These are phyloP conservation scores for Phytophthora gonapodyides DNA, from an alignment of 352 stramenopile species.

Conservation along the genomic window DNA sequence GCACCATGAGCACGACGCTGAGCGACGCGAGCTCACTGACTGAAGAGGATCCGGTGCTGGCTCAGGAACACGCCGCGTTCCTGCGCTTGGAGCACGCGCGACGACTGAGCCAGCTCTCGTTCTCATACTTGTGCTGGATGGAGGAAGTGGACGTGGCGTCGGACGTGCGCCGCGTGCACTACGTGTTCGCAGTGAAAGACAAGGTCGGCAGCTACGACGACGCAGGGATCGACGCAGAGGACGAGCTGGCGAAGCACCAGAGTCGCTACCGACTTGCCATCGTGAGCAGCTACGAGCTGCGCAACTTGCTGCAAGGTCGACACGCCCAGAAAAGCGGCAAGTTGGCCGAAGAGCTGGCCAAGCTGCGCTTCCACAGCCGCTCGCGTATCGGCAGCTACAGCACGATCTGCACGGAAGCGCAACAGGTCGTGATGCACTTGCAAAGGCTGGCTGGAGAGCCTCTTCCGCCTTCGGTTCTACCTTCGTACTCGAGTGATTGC, in stretches of 20 bases:
- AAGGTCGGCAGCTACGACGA: constrained; percentile 39
- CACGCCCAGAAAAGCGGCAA: constrained; percentile 25
- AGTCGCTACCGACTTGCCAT: constrained; percentile 46
- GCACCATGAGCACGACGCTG: constrained; percentile 56
- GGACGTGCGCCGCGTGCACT: constrained; percentile 65
- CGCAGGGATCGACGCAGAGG: constrained; percentile 17
- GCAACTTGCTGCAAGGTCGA: constrained; percentile 43
- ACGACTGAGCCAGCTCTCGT: constrained; percentile 43
- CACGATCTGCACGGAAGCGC: constrained; percentile 61
- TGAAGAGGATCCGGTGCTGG: constrained; percentile 40
- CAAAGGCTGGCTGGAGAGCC: constrained; percentile 27
- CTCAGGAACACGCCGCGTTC: constrained; percentile 43
- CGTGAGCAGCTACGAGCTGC: constrained; percentile 69
- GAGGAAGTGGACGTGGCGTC: constrained; percentile 72
- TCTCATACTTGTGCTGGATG: constrained; percentile 73
- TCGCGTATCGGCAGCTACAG: constrained; percentile 79
- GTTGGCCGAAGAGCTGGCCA: constrained; percentile 25
- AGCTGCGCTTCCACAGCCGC: constrained; percentile 69
- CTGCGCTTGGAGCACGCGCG: constrained; percentile 51
- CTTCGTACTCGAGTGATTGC: constrained; percentile 30
- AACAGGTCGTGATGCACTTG: constrained; percentile 46
- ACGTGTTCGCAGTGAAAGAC: constrained; percentile 56
- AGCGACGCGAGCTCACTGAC: constrained; percentile 58
- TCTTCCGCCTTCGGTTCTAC: constrained; percentile 13
- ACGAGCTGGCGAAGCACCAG: constrained; percentile 1